Evolutionary conservation across 2,329 filamentous ascomycete species (phyloP), one percentile per base, ranked within the genome.

Genomic region (Cytospora leucostoma): DNA sequence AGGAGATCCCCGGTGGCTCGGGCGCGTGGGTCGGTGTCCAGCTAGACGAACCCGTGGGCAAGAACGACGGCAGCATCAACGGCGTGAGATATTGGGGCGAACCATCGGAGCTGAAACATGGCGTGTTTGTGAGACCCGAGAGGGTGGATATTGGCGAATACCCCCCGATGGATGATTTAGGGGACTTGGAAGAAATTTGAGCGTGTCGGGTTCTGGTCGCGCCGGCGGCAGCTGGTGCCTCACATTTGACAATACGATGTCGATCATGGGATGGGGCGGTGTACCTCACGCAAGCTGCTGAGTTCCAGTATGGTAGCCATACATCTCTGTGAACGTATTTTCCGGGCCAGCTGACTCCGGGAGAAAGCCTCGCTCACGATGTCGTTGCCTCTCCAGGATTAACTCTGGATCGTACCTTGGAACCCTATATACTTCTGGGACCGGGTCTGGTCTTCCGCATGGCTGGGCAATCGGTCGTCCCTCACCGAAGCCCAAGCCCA

Each of bases 21-120:
- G 86, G 87, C 3, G 77, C 82, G 38, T 95, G 91, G 91, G 80
- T 94, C 21, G 91, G 90, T 49, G 79, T 95, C 59, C 82, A 83
- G 68, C 82, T 93, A 59, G 91, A 94, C 73, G 91, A 94, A 76
- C 90, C 91, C 1, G 88, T 89, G 51, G 91, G 91, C 80, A 95
- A 94, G 71, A 90, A 94, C 74, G 91, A 92, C 65, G 88, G 86
- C 69, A 85, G 93, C 68, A 80, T 79, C 50, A 83, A 82, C 10
- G 80, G 78, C 8, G 86, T 79, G 67, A 81, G 87, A 67, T 94
- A 93, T 76, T 95, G 92, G 82, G 85, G 84, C 47, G 75, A 82
- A 62, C 80, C 84, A 57, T 88, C 87, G 60, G 74, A 79, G 66
- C 77, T 86, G 64, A 93, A 92, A 74, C 86, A 85, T 69, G 91